Conservation (phyloP, 2,329 filamentous ascomycete species). For the Curvularia sp. region DNA sequence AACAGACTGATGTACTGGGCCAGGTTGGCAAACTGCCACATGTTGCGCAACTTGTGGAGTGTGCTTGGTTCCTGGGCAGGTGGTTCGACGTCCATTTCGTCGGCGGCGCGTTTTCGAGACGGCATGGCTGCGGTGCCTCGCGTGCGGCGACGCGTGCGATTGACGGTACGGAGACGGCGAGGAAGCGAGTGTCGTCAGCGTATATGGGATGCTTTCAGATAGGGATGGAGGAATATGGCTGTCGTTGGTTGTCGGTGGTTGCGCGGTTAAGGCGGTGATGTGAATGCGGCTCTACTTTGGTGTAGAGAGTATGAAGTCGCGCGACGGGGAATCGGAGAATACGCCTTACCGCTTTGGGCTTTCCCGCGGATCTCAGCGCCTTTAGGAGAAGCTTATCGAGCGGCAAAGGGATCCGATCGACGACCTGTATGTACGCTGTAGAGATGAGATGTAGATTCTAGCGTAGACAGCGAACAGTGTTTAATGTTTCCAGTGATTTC, state of each 20-base stretch:
- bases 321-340: conserved; percentile 14
- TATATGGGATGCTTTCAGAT: conserved; percentile 4
- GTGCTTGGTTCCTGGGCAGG: conserved; percentile 51
- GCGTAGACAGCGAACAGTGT: too few species aligned
- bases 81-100: conserved; percentile 62
- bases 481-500: too few species aligned
- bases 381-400: conserved; percentile 12
- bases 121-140: conserved; percentile 44
- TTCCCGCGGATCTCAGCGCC: conserved; percentile 13
- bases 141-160: conserved; percentile 44
- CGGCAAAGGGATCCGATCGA: conserved; percentile 1
- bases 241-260: conserved; percentile 8
- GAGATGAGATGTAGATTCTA: too few species aligned
- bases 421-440: too few species aligned
- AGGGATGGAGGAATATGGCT: not conserved
- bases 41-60: conserved; percentile 77
- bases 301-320: conserved; percentile 13
- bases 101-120: conserved; percentile 52
- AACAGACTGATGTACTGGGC: conserved; percentile 95
- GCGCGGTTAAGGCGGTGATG: conserved; percentile 14
- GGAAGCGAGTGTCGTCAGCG: not conserved
- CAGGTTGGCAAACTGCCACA: conserved; percentile 94
- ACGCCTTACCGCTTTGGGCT: conserved; percentile 5
- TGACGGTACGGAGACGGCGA: not conserved
- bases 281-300: conserved; percentile 15